phyloP scores from a whole-genome alignment of 2,329 filamentous ascomycete species.

The Neospermospora avenae region DNA sequence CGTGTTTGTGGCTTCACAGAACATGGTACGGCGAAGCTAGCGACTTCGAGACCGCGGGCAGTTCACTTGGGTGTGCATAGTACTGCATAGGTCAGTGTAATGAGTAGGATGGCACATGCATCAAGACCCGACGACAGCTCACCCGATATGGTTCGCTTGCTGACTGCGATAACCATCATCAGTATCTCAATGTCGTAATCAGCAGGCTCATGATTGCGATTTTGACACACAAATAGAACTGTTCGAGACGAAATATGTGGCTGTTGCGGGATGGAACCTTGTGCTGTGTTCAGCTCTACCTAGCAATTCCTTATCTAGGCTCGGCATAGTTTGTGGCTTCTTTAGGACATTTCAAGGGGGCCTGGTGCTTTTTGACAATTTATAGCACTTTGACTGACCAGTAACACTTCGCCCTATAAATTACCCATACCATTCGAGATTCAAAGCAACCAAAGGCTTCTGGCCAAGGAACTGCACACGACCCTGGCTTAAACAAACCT shows the following conservation, averaged over 20 bases:
- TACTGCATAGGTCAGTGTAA: not conserved
- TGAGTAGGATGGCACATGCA: not conserved
- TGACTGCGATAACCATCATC: no score
- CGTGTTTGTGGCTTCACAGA: not conserved
- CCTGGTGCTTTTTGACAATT: not conserved
- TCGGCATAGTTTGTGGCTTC: not conserved
- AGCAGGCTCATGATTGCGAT: no score
- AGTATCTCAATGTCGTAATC: no score
- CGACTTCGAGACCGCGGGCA: not conserved
- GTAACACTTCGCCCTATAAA: not conserved
- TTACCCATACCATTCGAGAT: not conserved
- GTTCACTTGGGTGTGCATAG: conserved; percentile 1
- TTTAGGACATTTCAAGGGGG: not conserved
- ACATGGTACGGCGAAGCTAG: not conserved
- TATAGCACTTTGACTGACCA: not conserved
- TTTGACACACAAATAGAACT: no score
- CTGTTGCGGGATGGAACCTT: not conserved
- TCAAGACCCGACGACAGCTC: not conserved
- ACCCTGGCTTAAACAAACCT: not conserved
- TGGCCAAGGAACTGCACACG: not conserved
- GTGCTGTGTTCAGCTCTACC: not conserved
- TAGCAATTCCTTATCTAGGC: not conserved
- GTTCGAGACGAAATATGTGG: no score
- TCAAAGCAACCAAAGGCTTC: conserved; percentile 8
- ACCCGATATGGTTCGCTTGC: no score